Percentiles rank a stretch among this genome's conserved stretches.
phyloP scores from a whole-genome alignment of 2,329 filamentous ascomycete species.

The Sclerotinia sclerotiorum region DNA sequence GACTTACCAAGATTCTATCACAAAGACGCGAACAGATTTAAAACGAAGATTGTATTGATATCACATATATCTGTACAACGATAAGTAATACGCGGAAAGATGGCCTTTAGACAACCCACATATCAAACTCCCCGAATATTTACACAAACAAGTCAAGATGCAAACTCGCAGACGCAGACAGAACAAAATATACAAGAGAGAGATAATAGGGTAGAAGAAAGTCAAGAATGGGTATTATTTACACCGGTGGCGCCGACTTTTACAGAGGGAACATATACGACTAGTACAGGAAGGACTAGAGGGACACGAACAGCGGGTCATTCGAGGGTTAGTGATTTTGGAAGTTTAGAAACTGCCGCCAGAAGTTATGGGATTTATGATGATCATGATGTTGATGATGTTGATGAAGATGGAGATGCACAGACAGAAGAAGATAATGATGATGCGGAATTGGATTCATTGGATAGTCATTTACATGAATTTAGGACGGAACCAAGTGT shows the following conservation, averaged over 20 bases:
- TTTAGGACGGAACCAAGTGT: constrained; percentile 63
- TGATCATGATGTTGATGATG: constrained; percentile 57
- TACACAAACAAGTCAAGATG: constrained; percentile 42
- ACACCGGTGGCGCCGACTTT: constrained; percentile 69
- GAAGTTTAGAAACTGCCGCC: constrained; percentile 69
- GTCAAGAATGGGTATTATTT: constrained; percentile 96
- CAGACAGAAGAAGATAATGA: constrained; percentile 58
- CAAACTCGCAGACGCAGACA: constrained; percentile 39
- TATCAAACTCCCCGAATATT: constrained; percentile 47
- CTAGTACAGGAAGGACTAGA: constrained; percentile 59
- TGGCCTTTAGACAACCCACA: constrained; percentile 26
- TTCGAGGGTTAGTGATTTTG: constrained; percentile 77
- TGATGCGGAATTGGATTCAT: constrained; percentile 82
- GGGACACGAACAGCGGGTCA: constrained; percentile 63
- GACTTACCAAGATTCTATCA: not conserved
- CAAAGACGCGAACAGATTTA: not conserved
- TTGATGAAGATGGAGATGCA: constrained; percentile 48
- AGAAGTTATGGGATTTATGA: constrained; percentile 56
- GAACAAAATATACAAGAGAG: constrained; percentile 28
- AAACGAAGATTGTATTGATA: not conserved
- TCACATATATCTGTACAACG: not conserved
- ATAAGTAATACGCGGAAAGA: not conserved
- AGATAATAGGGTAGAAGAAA: constrained; percentile 57
- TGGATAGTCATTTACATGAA: constrained; percentile 87
- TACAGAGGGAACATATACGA: constrained; percentile 67